Evolutionary conservation across 1,284 basidiomycete genomes (phyloP).

Genomic region (Leccinum colubrinum): DNA sequence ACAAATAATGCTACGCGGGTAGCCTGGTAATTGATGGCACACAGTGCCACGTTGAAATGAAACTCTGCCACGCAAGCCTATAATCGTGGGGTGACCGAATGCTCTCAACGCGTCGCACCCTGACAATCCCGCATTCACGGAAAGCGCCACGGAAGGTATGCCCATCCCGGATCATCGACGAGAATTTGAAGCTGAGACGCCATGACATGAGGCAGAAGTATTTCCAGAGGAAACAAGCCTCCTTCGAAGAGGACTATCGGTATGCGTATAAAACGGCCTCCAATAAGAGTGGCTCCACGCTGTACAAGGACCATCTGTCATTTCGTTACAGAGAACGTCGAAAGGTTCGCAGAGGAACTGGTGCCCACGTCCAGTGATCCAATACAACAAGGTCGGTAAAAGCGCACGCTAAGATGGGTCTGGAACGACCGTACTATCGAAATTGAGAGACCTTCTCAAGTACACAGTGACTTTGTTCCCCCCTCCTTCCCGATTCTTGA

Average conservation of each 20-base stretch:
- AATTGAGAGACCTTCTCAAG: too few species aligned
- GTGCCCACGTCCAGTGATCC: conserved; percentile 77
- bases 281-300: conserved; percentile 80
- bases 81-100: conserved; percentile 44
- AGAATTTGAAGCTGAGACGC: conserved; percentile 2
- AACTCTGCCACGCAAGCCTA: conserved; percentile 46
- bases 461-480: conserved; percentile 73
- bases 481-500: background rate
- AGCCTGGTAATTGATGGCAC: background rate
- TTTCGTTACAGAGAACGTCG: conserved; percentile 83
- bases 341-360: conserved; percentile 72
- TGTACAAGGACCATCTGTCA: conserved; percentile 85
- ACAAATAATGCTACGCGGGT: conserved; percentile 17
- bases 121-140: conserved; percentile 34
- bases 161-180: background rate
- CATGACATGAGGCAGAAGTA: conserved; percentile 65
- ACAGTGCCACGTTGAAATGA: background rate
- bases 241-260: conserved; percentile 96
- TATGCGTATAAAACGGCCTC: conserved; percentile 95
- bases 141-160: conserved; percentile 55
- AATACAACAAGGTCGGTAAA: conserved; percentile 40
- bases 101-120: conserved; percentile 14
- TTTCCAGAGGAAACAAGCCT: conserved; percentile 75
- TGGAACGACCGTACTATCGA: too few species aligned
- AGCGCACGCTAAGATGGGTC: too few species aligned